A percentile compares a stretch with the other conserved stretches of the same genome.
Evolutionary conservation across 306 rosid genomes (phyloP).

Genomic region (Ochetophila trinervis): DNA sequence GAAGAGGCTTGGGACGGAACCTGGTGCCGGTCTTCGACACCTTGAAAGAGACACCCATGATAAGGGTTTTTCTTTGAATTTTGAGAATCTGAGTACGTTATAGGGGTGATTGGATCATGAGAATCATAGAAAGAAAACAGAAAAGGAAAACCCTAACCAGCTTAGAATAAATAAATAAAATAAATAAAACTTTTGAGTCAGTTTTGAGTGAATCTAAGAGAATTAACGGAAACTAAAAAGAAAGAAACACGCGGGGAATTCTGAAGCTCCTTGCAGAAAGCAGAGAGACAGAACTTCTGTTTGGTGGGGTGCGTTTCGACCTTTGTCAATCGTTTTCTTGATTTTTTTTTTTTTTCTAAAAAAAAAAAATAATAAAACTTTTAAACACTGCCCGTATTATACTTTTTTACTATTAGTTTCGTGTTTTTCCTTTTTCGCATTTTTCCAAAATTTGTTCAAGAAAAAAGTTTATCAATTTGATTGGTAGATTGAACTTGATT

Average conservation of each 20-base stretch:
- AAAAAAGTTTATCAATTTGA: too few species aligned
- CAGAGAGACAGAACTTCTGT: too few species aligned
- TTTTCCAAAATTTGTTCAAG: too few species aligned
- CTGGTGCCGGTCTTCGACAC: constrained; percentile 47
- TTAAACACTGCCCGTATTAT: too few species aligned
- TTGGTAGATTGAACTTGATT: too few species aligned
- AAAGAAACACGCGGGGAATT: constrained; percentile 10
- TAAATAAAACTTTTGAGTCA: neutral
- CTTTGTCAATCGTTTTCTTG: neutral
- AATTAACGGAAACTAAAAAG: neutral
- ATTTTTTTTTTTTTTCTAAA: neutral
- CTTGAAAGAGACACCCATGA: constrained; percentile 58
- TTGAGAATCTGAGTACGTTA: constrained; percentile 9
- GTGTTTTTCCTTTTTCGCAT: too few species aligned
- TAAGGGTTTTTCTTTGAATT: neutral
- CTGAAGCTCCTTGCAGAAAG: neutral
- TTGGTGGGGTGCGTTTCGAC: neutral
- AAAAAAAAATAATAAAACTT: too few species aligned
- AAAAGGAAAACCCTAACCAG: neutral
- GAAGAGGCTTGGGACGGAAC: constrained; percentile 40
- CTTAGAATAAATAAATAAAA: neutral
- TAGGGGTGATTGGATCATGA: constrained; percentile 21
- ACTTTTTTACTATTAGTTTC: too few species aligned
- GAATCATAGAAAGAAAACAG: neutral
- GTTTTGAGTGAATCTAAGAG: neutral